These are phyloP conservation scores for Linum trigynum DNA, from an alignment of 345 rosid genomes.

Conservation along the genomic window DNA sequence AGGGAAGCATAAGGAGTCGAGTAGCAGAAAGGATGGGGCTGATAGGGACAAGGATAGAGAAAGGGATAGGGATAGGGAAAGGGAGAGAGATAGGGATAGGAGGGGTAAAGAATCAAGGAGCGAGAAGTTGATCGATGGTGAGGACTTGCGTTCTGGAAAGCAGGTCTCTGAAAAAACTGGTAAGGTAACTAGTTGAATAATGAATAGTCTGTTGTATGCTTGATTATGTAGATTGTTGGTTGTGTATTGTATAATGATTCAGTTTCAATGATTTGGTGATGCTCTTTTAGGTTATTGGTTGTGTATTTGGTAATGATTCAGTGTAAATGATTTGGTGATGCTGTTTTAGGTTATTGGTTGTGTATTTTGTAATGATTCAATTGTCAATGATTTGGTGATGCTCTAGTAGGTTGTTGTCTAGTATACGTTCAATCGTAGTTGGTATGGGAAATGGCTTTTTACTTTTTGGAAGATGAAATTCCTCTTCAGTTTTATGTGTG, in stretches of 20 bases:
- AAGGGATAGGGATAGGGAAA: slow-evolving; percentile 12
- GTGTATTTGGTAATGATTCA: too few relatives aligned
- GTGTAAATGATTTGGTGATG: background rate
- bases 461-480: background rate
- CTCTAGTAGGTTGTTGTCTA: background rate
- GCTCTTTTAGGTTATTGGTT: too few relatives aligned
- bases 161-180: slow-evolving; percentile 49
- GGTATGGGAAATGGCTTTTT: background rate
- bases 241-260: background rate
- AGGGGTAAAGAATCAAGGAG: slow-evolving; percentile 48
- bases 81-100: slow-evolving; percentile 14
- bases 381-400: background rate
- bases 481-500: background rate
- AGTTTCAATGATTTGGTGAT: background rate
- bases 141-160: slow-evolving; percentile 35
- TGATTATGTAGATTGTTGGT: slow-evolving; percentile 1
- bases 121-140: slow-evolving; percentile 42
- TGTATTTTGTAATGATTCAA: too few relatives aligned
- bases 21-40: slow-evolving; percentile 46
- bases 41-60: slow-evolving; percentile 38
- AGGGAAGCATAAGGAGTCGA: slow-evolving; percentile 57
- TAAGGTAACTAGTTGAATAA: slow-evolving; percentile 34
- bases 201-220: background rate
- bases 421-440: too few relatives aligned
- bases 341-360: too few relatives aligned